A percentile compares a stretch with the other conserved stretches of the same genome.
Conservation (phyloP, 192 early-diverging fungal genomes). For the Backusella tarrabulga region DNA sequence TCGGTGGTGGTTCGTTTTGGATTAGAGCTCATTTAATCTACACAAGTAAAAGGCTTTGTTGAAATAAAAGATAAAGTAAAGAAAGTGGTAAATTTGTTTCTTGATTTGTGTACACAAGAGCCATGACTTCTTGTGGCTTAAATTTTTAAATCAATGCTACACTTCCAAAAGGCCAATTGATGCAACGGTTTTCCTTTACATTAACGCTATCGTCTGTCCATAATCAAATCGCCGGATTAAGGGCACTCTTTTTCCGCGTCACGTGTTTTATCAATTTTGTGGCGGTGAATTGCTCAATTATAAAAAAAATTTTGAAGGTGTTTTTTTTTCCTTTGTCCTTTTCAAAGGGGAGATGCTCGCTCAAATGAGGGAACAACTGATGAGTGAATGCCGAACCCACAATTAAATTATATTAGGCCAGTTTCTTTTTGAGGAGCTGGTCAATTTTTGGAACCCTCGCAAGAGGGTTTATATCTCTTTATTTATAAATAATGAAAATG, state of each 20-base stretch:
- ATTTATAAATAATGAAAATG: slow-evolving; percentile 7
- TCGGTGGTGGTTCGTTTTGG: too few relatives aligned
- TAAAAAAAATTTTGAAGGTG: neutral
- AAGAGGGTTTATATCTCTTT: neutral
- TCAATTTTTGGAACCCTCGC: slow-evolving; percentile 17
- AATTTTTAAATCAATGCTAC: too few relatives aligned
- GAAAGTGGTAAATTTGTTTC: too few relatives aligned
- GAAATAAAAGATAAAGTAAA: too few relatives aligned
- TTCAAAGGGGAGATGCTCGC: slow-evolving; percentile 19
- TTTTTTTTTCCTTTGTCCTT: slow-evolving; percentile 14
- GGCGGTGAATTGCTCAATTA: neutral
- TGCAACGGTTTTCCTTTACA: too few relatives aligned
- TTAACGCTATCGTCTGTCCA: too few relatives aligned
- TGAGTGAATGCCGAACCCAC: slow-evolving; percentile 21
- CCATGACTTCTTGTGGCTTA: too few relatives aligned
- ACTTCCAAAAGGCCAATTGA: too few relatives aligned
- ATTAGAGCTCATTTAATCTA: too few relatives aligned
- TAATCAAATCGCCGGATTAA: too few relatives aligned
- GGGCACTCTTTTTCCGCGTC: neutral
- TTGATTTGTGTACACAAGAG: too few relatives aligned
- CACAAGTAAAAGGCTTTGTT: too few relatives aligned
- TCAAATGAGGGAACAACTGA: slow-evolving; percentile 18
- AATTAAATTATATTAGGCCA: neutral
- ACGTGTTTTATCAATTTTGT: neutral
- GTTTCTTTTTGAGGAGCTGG: slow-evolving; percentile 1